Base-by-base conservation (phyloP, 2,329 filamentous ascomycete species). In the Penicillium paneum region DNA sequence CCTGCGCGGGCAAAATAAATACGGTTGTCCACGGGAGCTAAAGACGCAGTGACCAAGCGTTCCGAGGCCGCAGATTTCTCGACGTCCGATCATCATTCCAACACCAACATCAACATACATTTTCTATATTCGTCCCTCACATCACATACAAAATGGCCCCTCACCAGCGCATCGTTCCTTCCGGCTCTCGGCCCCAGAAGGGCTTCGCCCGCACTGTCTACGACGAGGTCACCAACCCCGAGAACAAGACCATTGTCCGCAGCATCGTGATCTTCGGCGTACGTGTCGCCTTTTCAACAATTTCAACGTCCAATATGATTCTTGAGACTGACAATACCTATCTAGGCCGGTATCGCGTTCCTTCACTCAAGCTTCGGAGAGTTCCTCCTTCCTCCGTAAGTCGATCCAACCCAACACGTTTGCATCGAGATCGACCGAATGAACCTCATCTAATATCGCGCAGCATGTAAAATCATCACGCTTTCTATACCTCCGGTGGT, bases 181-280 rank as follows among this genome's bases (percentile, higher is more conserved):
- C 83, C 63, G 75, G 75, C 63, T 73, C 75, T 41, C 67, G 70
- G 46, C 70, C 67, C 54, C 69, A 71, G 62, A 70, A 74, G 64
- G 81, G 85, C 59, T 79, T 83, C 71, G 63, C 88, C 61, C 77
- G 76, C 64, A 78, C 78, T 54, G 78, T 82, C 61, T 89, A 88
- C 73, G 79, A 81, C 57, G 78, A 83, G 61, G 67, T 89, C 67
- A 88, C 84, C 52, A 81, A 82, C 28, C 73, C 86, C 32, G 87
- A 90, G 68, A 89, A 90, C 73, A 80, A 84, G 45, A 81, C 84
- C 53, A 81, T 89, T 53, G 86, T 89, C 56, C 81, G 83, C 65
- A 88, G 86, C 68, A 75, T 89, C 62, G 78, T 83, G 60, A 71
- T 88, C 64, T 89, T 89, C 68, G 85, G 85, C 52, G 86, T 89